phyloP scores from a whole-genome alignment of 306 rosid genomes.

The Begonia peltatifolia region DNA sequence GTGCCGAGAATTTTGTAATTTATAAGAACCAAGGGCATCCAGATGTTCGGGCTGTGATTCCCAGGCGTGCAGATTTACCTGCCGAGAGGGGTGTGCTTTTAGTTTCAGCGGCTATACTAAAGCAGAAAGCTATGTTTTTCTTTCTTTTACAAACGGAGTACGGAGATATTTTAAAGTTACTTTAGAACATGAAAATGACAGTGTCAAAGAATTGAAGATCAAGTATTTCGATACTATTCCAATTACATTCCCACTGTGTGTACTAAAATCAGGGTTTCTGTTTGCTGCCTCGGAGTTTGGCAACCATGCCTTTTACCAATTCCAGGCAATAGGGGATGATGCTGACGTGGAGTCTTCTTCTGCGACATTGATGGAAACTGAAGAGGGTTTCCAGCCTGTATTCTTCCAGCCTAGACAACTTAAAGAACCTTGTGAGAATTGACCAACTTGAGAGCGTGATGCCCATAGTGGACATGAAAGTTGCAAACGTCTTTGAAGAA shows the following conservation, averaged over 20 bases:
- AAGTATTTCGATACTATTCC: conserved; percentile 93
- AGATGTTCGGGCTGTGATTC: conserved; percentile 86
- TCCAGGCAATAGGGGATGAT: conserved; percentile 80
- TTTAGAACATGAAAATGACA: conserved; percentile 62
- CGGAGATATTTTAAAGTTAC: conserved; percentile 90
- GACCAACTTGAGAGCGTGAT: conserved; percentile 93
- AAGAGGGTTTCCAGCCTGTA: conserved; percentile 84
- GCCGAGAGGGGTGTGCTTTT: conserved; percentile 84
- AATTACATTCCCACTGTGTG: conserved; percentile 86
- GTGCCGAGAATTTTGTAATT: conserved; percentile 91
- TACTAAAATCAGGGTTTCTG: conserved; percentile 72
- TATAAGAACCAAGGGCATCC: conserved; percentile 90
- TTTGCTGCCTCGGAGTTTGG: conserved; percentile 96
- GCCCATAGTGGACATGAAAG: conserved; percentile 93
- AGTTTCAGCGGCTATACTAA: conserved; percentile 85
- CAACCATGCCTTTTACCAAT: conserved; percentile 75
- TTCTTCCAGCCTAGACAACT: conserved; percentile 79
- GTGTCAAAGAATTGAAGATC: conserved; percentile 63
- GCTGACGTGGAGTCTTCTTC: conserved; percentile 91
- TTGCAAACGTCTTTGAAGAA: conserved; percentile 76
- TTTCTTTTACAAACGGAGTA: conserved; percentile 92
- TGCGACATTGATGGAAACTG: conserved; percentile 67
- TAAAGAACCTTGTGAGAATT: conserved; percentile 83
- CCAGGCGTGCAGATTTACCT: conserved; percentile 71
- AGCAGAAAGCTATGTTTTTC: conserved; percentile 68